Percentiles rank a stretch among this genome's conserved stretches.
These are phyloP conservation scores for Cercospora nicotianae DNA, from an alignment of 2,329 filamentous ascomycete species.

Conservation along the genomic window DNA sequence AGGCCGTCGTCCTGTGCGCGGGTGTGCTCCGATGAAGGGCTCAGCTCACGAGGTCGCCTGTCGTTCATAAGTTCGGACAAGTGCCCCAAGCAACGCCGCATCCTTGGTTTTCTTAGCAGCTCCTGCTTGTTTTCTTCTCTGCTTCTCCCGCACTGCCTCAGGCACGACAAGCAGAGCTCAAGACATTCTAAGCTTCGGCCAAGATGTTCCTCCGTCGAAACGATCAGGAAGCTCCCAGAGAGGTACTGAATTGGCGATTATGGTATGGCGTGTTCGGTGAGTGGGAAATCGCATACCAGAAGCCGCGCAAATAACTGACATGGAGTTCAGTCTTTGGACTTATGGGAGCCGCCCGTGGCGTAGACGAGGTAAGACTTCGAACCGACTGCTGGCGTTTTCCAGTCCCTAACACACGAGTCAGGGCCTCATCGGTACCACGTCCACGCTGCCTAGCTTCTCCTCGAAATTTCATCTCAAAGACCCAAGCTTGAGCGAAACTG, in stretches of 20 bases:
- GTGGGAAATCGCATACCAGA: neutral
- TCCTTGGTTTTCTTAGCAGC: constrained; percentile 8
- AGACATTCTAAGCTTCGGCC: constrained; percentile 20
- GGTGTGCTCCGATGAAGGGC: neutral
- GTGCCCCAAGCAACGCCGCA: constrained; percentile 8
- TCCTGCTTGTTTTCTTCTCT: constrained; percentile 7
- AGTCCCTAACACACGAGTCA: neutral
- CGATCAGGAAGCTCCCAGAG: constrained; percentile 60
- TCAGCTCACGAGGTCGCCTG: neutral
- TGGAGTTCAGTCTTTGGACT: constrained; percentile 44
- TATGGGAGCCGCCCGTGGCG: constrained; percentile 72
- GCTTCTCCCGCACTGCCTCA: neutral
- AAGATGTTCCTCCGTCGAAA: constrained; percentile 35
- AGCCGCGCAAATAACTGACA: constrained; percentile 1
- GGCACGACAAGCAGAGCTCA: neutral
- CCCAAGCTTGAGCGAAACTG: constrained; percentile 50
- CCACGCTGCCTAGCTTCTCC: constrained; percentile 66
- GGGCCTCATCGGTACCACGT: constrained; percentile 61
- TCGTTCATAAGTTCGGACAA: constrained; percentile 1
- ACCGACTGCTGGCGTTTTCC: neutral
- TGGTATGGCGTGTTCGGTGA: constrained; percentile 68
- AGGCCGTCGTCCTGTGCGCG: neutral
- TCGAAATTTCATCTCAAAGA: constrained; percentile 57
- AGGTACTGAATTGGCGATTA: constrained; percentile 74
- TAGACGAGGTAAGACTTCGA: constrained; percentile 59